A percentile compares a stretch with the other conserved stretches of the same genome.
Evolutionary conservation across 148 eudicot genomes (phyloP).

Genomic region (Euryodendron excelsum): DNA sequence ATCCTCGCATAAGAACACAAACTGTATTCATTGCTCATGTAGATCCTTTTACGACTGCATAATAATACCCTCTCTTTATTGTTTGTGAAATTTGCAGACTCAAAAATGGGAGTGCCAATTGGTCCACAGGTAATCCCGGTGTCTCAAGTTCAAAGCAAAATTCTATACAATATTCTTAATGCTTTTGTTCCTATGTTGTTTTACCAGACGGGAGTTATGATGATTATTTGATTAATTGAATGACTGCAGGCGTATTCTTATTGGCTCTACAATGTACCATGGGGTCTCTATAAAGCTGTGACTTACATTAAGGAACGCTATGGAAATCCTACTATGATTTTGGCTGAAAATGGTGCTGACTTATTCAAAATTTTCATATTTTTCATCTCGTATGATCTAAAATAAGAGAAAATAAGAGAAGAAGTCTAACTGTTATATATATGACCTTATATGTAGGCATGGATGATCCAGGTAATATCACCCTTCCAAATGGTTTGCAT

Average conservation of each 20-base stretch:
- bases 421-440: neutral
- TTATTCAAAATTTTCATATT: no score
- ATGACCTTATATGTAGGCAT: constrained; percentile 53
- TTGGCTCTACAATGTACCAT: constrained; percentile 88
- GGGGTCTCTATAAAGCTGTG: constrained; percentile 88
- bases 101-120: constrained; percentile 67
- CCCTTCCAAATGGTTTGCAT: constrained; percentile 48
- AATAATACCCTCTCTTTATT: neutral
- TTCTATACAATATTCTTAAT: no score
- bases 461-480: constrained; percentile 86
- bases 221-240: neutral
- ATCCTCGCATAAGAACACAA: no score
- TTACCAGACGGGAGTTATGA: no score
- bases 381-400: neutral
- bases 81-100: constrained; percentile 38
- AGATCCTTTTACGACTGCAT: neutral
- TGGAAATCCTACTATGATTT: constrained; percentile 71
- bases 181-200: no score
- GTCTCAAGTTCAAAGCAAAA: no score
- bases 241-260: constrained; percentile 60
- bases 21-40: no score
- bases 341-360: constrained; percentile 95
- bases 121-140: constrained; percentile 91
- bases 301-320: constrained; percentile 73
- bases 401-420: no score